Percentiles rank a stretch among this genome's conserved stretches.
Conservation (phyloP, 768 basidiomycete species). For the Rhodotorula toruloides region DNA sequence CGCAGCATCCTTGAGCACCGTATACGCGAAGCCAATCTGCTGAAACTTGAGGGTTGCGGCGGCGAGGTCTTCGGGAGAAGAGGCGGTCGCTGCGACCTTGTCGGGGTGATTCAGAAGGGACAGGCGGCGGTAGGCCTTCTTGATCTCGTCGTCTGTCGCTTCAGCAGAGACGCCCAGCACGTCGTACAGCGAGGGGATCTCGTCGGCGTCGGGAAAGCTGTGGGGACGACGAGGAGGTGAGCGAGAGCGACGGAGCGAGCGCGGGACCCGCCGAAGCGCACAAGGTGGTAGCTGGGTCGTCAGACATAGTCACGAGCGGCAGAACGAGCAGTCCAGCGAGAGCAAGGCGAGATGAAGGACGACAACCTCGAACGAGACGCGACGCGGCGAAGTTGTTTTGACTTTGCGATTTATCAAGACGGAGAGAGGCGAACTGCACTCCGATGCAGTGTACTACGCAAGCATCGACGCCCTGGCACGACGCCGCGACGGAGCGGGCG, state of each 20-base stretch:
- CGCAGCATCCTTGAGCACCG: conserved; percentile 74
- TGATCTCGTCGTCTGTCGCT: conserved; percentile 25
- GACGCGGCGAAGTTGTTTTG: too few species aligned
- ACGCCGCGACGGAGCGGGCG: conserved; percentile 11
- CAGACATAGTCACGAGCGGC: background rate
- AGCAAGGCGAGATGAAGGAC: too few species aligned
- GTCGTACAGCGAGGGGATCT: conserved; percentile 35
- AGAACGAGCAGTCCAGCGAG: too few species aligned
- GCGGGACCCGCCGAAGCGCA: background rate
- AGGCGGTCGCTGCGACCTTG: conserved; percentile 60
- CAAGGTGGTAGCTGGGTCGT: conserved; percentile 26
- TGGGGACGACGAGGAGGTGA: background rate
- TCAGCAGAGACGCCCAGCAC: conserved; percentile 16
- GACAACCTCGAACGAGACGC: too few species aligned
- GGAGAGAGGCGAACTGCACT: too few species aligned
- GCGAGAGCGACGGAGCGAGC: background rate
- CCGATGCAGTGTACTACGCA: too few species aligned
- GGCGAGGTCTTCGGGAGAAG: conserved; percentile 59
- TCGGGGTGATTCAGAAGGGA: conserved; percentile 85
- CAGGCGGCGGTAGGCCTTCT: conserved; percentile 65
- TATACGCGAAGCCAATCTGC: conserved; percentile 81
- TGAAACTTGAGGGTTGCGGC: conserved; percentile 76
- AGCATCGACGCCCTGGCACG: background rate
- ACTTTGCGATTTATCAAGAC: too few species aligned
- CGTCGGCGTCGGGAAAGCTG: conserved; percentile 26